phyloP scores from a whole-genome alignment of 2,329 filamentous ascomycete genomes.

The Ophiostoma sp. region DNA sequence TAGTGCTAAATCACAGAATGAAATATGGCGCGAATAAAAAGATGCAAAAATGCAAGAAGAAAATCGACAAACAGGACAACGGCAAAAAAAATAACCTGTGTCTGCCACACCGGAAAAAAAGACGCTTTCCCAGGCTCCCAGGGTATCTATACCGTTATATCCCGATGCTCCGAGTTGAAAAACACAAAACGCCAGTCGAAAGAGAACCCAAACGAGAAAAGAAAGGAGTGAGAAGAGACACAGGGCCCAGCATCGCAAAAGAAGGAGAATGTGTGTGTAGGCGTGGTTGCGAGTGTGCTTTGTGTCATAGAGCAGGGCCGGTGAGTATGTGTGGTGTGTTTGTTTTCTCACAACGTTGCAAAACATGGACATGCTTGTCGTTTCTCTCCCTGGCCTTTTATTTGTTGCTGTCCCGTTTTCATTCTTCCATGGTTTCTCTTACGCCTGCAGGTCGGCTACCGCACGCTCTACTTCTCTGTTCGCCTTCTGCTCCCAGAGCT shows the following conservation, averaged over 20 bases:
- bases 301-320: neutral
- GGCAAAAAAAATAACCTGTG: neutral
- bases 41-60: neutral
- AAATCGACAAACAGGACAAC: neutral
- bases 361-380: neutral
- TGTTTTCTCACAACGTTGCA: neutral
- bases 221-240: neutral
- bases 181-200: neutral
- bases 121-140: slow-evolving; percentile 18
- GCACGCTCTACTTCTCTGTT: slow-evolving; percentile 76
- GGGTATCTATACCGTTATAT: slow-evolving; percentile 22
- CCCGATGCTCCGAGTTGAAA: slow-evolving; percentile 15
- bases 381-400: neutral
- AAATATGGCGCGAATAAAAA: neutral
- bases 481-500: slow-evolving; percentile 74
- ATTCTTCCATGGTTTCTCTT: slow-evolving; percentile 33
- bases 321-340: neutral
- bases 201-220: neutral
- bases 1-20: neutral
- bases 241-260: neutral
- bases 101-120: neutral
- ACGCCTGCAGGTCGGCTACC: slow-evolving; percentile 58
- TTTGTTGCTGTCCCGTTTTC: neutral
- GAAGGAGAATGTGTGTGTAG: neutral
- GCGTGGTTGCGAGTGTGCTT: neutral